Evolutionary conservation across 2,329 filamentous ascomycete species (phyloP), one percentile per base, ranked within the genome.

Genomic region (Penicillium sp.): DNA sequence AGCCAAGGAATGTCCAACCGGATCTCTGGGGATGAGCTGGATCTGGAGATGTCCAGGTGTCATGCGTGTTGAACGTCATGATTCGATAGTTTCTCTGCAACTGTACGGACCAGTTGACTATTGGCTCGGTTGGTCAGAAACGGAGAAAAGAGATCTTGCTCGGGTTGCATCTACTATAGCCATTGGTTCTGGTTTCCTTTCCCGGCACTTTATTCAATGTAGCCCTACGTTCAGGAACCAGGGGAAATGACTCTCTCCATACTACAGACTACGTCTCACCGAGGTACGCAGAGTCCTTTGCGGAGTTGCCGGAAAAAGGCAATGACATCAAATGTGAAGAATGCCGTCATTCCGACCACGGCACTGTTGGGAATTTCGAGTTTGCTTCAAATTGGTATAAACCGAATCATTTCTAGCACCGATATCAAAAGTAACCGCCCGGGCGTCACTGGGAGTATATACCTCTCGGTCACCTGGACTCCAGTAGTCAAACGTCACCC

Each of bases 261-360:
- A 18, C 18, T 18, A 18, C 18, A 18, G 18, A 18, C 18, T 18
- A 18, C 18, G 18, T 18, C 18, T 18, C 18, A 18, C 18, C 18
- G 18, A 18, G 18, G 18, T 18, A 18, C 18, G 18, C 18, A 27
- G 24, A 27, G 24, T 27, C 5, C 24, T 27, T 8, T 31, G 22
- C 13, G 34, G 34, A 36, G 34, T n/a, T n/a, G 10, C 43, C 34
- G 22, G 40, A 27, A 43, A 32, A 21, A 38, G 22, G 39, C 29
- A 38, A 52, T 47, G 49, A 48, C 44, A 52, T 49, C 50, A 48
- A 48, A 36, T 2, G 13, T 14, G 8, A 7, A 43, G 53, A 55
- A 55, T 55, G 53, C 24, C 16, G 43, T 55, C 52, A 55, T 55
- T 55, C 48, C 38, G 2, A 40, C n/a, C 13, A 18, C 9, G 24